phyloP scores from a whole-genome alignment of 306 rosid genomes.

The Cucurbita ficifolia region DNA sequence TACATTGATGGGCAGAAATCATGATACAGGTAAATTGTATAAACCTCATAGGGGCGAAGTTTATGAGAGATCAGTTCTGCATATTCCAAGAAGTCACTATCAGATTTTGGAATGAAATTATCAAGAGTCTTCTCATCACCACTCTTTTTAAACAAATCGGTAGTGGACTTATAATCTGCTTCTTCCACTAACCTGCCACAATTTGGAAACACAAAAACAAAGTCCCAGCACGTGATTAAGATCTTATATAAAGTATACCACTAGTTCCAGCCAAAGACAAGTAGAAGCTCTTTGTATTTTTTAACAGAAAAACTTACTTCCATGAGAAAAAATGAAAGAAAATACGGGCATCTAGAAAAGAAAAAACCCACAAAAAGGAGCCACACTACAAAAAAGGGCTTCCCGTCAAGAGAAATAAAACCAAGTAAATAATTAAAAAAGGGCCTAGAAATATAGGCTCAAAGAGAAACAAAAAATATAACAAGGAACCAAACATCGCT shows the following conservation, averaged over 20 bases:
- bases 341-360: background rate
- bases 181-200: constrained; percentile 68
- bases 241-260: background rate
- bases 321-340: background rate
- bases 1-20: background rate
- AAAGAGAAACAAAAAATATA: too few species aligned
- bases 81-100: constrained; percentile 74
- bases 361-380: background rate
- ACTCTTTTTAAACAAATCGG: constrained; percentile 51
- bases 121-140: constrained; percentile 66
- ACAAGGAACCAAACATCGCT: too few species aligned
- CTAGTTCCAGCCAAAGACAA: background rate
- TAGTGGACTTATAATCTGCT: constrained; percentile 73
- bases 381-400: background rate
- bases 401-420: background rate
- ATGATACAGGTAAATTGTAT: background rate
- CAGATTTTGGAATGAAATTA: constrained; percentile 81
- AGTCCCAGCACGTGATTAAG: background rate
- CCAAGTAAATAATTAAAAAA: too few species aligned
- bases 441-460: too few species aligned
- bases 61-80: constrained; percentile 71
- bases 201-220: background rate
- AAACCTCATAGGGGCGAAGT: constrained; percentile 58
- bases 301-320: too few species aligned
- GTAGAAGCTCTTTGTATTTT: background rate